Evolutionary conservation across 2,329 filamentous ascomycete genomes (phyloP).

Genomic region (Cladosporium sp.): DNA sequence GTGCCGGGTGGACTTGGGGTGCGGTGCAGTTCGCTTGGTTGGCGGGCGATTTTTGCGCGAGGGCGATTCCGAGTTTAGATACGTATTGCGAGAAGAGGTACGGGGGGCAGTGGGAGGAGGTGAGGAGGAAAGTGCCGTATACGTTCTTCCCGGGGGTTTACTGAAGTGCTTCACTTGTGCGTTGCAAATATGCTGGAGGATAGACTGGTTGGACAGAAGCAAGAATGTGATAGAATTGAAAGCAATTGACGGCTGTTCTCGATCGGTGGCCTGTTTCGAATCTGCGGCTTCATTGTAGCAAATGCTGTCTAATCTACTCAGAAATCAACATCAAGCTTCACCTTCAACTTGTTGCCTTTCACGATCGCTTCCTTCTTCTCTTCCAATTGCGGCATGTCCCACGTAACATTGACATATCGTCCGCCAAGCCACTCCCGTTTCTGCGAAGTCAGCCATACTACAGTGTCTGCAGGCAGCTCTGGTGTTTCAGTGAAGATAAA

Average conservation of each 20-base stretch:
- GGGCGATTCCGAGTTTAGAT: conserved; percentile 27
- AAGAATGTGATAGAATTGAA: too few relatives aligned
- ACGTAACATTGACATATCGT: conserved; percentile 34
- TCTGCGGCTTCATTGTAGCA: too few relatives aligned
- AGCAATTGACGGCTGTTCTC: too few relatives aligned
- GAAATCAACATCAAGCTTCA: conserved; percentile 17
- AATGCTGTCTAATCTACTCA: neutral
- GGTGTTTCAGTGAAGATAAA: conserved; percentile 26
- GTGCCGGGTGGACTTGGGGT: conserved; percentile 22
- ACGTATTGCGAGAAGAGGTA: conserved; percentile 26
- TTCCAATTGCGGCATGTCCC: conserved; percentile 38
- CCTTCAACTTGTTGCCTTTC: conserved; percentile 32
- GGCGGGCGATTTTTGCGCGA: conserved; percentile 20
- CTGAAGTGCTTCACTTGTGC: neutral
- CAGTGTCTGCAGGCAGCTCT: conserved; percentile 28
- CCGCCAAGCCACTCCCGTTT: conserved; percentile 35
- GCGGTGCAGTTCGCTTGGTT: conserved; percentile 16
- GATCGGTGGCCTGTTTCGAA: too few relatives aligned
- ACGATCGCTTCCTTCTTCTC: conserved; percentile 30
- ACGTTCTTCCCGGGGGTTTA: conserved; percentile 25
- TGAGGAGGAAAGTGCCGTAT: conserved; percentile 23
- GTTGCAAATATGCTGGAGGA: neutral
- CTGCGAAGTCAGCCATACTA: conserved; percentile 31
- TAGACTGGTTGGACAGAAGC: too few relatives aligned
- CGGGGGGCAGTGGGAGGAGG: conserved; percentile 21